Evolutionary conservation across 768 basidiomycete species (phyloP).

Genomic region (Albatrellus ellisii): DNA sequence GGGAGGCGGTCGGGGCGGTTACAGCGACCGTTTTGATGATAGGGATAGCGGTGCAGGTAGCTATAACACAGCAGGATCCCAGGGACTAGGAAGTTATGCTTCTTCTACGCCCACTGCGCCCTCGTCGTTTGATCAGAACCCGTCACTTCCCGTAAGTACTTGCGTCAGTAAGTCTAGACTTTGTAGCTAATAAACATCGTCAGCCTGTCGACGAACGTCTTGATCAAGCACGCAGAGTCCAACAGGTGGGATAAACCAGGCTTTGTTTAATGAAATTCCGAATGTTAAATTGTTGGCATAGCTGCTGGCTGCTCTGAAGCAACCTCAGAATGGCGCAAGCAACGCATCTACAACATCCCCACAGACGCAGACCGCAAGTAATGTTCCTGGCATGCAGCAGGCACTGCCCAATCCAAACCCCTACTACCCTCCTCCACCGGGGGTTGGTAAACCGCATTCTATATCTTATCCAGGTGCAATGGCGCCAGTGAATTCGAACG

Average conservation of each 20-base stretch:
- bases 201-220: slow-evolving; percentile 63
- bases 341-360: slow-evolving; percentile 24
- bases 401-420: slow-evolving; percentile 13
- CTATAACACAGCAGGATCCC: slow-evolving; percentile 7
- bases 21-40: slow-evolving; percentile 19
- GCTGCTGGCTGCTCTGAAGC: slow-evolving; percentile 70
- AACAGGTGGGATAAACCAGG: slow-evolving; percentile 38
- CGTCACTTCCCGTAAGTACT: slow-evolving; percentile 21
- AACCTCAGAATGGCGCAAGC: slow-evolving; percentile 34
- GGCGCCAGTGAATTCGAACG: slow-evolving; percentile 9
- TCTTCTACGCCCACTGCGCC: slow-evolving; percentile 22
- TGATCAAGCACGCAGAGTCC: slow-evolving; percentile 80
- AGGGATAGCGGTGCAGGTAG: slow-evolving; percentile 18
- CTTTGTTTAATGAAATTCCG: background rate
- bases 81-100: slow-evolving; percentile 14
- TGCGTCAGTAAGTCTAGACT: background rate
- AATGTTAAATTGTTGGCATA: slow-evolving; percentile 13
- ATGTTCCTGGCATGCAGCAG: slow-evolving; percentile 17
- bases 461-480: slow-evolving; percentile 2
- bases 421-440: slow-evolving; percentile 35
- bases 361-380: slow-evolving; percentile 14
- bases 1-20: slow-evolving; percentile 25
- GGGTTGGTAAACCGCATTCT: slow-evolving; percentile 17
- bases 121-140: slow-evolving; percentile 19
- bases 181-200: slow-evolving; percentile 1